These are phyloP conservation scores for Lepiota venenata DNA, from an alignment of 768 basidiomycete species.

Conservation along the genomic window DNA sequence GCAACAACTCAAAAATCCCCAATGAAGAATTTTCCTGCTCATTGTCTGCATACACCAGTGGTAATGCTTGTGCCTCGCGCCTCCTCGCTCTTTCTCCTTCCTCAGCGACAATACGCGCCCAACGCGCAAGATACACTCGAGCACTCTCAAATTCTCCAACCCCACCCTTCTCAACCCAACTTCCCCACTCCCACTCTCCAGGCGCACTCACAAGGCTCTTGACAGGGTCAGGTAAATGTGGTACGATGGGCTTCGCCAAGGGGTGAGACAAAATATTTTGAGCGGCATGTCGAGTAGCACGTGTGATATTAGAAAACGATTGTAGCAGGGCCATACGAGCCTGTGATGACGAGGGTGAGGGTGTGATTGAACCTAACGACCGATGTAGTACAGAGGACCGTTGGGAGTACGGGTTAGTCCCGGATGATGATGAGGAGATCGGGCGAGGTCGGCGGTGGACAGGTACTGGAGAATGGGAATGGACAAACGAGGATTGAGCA, in stretches of 20 bases:
- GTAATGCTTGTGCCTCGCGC: conserved; percentile 71
- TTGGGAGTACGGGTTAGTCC: conserved; percentile 49
- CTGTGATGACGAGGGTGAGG: conserved; percentile 51
- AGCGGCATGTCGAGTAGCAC: conserved; percentile 89
- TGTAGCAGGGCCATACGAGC: conserved; percentile 84
- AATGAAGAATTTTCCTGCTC: conserved; percentile 69
- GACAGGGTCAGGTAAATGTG: conserved; percentile 94
- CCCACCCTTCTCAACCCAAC: conserved; percentile 90
- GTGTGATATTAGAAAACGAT: conserved; percentile 92
- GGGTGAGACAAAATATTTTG: conserved; percentile 96
- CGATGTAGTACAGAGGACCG: conserved; percentile 80
- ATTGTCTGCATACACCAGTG: conserved; percentile 40
- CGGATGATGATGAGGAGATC: conserved; percentile 36
- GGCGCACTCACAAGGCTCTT: conserved; percentile 84
- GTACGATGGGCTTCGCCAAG: conserved; percentile 92
- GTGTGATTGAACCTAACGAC: conserved; percentile 59
- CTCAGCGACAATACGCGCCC: conserved; percentile 97
- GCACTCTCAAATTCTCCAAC: conserved; percentile 97
- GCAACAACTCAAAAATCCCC: conserved; percentile 85
- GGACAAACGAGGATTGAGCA: conserved; percentile 70
- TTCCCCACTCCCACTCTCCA: conserved; percentile 91
- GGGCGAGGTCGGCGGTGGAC: conserved; percentile 75
- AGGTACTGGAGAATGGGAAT: conserved; percentile 82
- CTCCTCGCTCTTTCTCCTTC: conserved; percentile 90
- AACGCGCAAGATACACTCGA: conserved; percentile 91